A percentile compares a stretch with the other conserved stretches of the same genome.
Conservation (phyloP, 73 alveolate genomes). For the Blepharisma japonicum region DNA sequence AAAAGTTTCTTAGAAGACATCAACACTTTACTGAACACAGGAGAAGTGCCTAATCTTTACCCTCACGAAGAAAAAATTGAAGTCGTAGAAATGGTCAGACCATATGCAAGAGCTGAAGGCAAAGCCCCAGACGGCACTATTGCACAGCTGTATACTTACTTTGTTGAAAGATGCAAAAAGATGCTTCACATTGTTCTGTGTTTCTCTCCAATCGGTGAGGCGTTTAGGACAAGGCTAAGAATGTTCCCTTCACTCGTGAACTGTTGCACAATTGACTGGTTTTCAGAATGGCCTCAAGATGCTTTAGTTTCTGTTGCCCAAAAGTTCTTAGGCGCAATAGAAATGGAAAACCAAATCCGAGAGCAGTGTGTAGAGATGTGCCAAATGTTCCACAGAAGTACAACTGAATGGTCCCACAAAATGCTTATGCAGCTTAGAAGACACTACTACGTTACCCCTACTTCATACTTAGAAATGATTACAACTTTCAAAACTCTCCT, state of each 20-base stretch:
- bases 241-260: constrained; percentile 99
- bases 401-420: constrained; percentile 82
- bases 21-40: constrained; percentile 96
- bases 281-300: constrained; percentile 99
- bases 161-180: constrained; percentile 90
- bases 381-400: constrained; percentile 86
- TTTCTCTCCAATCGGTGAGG: constrained; percentile 99
- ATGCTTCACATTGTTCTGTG: constrained; percentile 95
- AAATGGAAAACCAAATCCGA: constrained; percentile 73
- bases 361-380: constrained; percentile 81
- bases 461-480: constrained; percentile 98
- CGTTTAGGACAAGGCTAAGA: constrained; percentile 88
- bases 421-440: constrained; percentile 90
- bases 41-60: constrained; percentile 99
- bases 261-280: constrained; percentile 99
- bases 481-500: constrained; percentile 93
- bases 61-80: constrained; percentile 99
- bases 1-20: constrained; percentile 98
- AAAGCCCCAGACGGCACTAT: constrained; percentile 98
- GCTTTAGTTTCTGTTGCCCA: constrained; percentile 98
- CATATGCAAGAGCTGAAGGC: constrained; percentile 90
- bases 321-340: constrained; percentile 76
- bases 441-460: constrained; percentile 98
- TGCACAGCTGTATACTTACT: constrained; percentile 80
- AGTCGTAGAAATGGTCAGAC: constrained; percentile 92